Evolutionary conservation across 2,329 filamentous ascomycete species (phyloP).

Genomic region (Fusarium denticulatum): DNA sequence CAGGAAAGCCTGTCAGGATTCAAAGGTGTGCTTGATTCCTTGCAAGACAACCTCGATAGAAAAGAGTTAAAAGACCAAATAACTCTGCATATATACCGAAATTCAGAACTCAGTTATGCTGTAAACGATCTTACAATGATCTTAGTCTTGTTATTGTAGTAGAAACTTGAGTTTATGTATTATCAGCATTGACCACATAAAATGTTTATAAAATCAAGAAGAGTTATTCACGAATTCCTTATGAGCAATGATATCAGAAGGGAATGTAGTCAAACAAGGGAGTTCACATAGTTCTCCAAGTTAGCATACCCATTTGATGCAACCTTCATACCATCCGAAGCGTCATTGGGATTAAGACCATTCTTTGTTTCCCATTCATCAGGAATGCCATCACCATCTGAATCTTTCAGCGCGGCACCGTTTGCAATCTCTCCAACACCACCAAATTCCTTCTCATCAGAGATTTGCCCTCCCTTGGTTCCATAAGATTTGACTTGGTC

Average conservation of each 20-base stretch:
- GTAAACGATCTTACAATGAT: too few relatives aligned
- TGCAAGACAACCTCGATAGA: neutral
- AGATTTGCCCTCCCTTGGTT: slow-evolving; percentile 56
- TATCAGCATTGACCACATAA: neutral
- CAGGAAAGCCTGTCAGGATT: neutral
- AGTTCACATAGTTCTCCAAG: slow-evolving; percentile 62
- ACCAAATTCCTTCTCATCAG: slow-evolving; percentile 56
- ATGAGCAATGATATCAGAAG: neutral
- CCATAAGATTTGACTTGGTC: slow-evolving; percentile 57
- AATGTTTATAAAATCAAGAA: neutral
- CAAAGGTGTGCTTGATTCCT: neutral
- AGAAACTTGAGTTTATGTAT: too few relatives aligned
- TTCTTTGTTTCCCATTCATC: slow-evolving; percentile 58
- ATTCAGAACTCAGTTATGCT: neutral
- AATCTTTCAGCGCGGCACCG: slow-evolving; percentile 53
- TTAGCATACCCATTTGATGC: slow-evolving; percentile 56
- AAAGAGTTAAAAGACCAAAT: neutral
- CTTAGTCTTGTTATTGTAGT: neutral
- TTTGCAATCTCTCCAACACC: slow-evolving; percentile 52
- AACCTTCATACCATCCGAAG: slow-evolving; percentile 54
- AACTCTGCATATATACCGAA: neutral
- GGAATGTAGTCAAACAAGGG: slow-evolving; percentile 46
- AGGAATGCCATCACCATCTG: slow-evolving; percentile 61
- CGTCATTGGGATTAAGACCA: slow-evolving; percentile 52
- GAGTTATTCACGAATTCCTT: neutral